These are phyloP conservation scores for Macrocybe gigantea DNA, from an alignment of 768 basidiomycete species.

Conservation along the genomic window DNA sequence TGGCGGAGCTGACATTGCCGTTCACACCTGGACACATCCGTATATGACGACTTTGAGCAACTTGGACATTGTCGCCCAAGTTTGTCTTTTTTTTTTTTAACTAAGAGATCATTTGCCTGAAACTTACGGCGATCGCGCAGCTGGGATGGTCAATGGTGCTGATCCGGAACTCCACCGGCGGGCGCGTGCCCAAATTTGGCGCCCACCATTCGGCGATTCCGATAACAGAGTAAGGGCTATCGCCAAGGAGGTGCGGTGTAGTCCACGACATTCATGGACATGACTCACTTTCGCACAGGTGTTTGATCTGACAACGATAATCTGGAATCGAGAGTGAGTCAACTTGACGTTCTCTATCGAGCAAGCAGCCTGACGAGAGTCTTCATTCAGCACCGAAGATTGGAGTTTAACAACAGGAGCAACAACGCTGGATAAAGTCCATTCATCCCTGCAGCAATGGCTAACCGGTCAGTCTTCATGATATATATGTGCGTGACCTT, in stretches of 20 bases:
- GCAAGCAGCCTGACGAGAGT: background rate
- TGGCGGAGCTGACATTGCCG: constrained; percentile 39
- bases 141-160: constrained; percentile 79
- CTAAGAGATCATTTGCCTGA: background rate
- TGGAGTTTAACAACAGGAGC: constrained; percentile 53
- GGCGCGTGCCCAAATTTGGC: constrained; percentile 69
- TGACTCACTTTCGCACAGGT: constrained; percentile 20
- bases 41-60: constrained; percentile 79
- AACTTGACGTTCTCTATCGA: background rate
- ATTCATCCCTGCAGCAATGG: constrained; percentile 48
- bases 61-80: constrained; percentile 61
- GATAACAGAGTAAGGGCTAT: constrained; percentile 84
- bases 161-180: constrained; percentile 77
- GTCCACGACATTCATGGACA: background rate
- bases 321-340: constrained; percentile 87
- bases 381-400: constrained; percentile 53
- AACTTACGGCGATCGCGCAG: constrained; percentile 17
- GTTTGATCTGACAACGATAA: constrained; percentile 77
- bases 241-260: constrained; percentile 57
- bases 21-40: constrained; percentile 69
- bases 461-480: constrained; percentile 33
- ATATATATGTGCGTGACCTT: background rate
- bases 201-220: constrained; percentile 83
- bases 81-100: constrained; percentile 12
- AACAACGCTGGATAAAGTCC: constrained; percentile 43